Evolutionary conservation across 148 eudicot genomes (phyloP).

Genomic region (Chenopodium quinoa): DNA sequence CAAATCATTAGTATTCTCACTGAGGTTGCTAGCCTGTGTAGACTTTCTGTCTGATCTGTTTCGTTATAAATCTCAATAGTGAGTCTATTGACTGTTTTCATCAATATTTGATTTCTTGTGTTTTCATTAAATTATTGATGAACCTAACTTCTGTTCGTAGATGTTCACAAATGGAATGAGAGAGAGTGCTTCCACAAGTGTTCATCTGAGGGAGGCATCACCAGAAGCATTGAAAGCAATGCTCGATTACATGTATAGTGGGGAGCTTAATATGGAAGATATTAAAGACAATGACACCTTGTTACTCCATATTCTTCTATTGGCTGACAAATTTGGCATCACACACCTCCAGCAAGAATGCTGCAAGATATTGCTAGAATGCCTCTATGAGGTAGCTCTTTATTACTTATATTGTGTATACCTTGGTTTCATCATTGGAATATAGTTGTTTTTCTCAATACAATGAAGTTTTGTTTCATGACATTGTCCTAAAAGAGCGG

Average conservation of each 20-base stretch:
- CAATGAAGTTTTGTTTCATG: conserved; percentile 28
- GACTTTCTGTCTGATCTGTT: background rate
- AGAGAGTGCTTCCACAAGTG: conserved; percentile 62
- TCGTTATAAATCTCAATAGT: background rate
- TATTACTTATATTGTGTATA: conserved; percentile 11
- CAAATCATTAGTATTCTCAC: background rate
- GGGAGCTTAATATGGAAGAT: conserved; percentile 51
- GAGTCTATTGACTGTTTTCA: background rate
- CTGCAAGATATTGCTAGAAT: conserved; percentile 77
- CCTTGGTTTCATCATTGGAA: background rate
- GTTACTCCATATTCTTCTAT: conserved; percentile 76
- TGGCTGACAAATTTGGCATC: conserved; percentile 84
- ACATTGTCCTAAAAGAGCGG: conserved; percentile 43
- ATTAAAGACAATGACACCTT: conserved; percentile 42
- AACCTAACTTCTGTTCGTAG: conserved; percentile 42
- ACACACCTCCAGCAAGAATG: conserved; percentile 84
- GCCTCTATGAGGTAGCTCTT: conserved; percentile 78
- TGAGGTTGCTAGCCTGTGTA: background rate
- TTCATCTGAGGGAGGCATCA: conserved; percentile 63
- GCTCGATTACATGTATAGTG: conserved; percentile 75
- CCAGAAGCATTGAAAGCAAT: conserved; percentile 66
- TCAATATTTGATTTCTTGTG: background rate
- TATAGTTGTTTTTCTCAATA: conserved; percentile 18
- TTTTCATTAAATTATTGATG: background rate
- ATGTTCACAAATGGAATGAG: conserved; percentile 98